Conservation (phyloP, 2,329 filamentous ascomycete genomes). For the Endothia cerciana region DNA sequence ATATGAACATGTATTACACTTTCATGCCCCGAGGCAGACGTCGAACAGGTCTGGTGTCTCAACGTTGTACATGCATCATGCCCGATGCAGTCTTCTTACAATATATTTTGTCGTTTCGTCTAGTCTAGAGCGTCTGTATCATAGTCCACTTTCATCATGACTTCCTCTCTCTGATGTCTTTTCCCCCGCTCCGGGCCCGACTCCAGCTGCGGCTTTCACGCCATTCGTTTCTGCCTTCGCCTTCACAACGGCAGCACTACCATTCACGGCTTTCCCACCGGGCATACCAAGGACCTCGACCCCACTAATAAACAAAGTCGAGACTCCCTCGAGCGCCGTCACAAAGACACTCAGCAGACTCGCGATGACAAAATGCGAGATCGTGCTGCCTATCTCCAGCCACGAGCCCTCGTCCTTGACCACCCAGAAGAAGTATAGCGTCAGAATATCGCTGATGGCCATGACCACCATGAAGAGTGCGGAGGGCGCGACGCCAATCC, state of each 20-base stretch:
- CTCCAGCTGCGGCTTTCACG: neutral
- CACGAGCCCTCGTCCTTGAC: conserved; percentile 96
- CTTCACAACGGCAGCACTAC: neutral
- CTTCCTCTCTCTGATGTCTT: conserved; percentile 9
- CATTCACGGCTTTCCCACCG: conserved; percentile 7
- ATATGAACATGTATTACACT: neutral
- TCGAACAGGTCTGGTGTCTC: neutral
- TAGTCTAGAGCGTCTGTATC: neutral
- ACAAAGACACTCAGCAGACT: conserved; percentile 91
- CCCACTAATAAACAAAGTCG: conserved; percentile 79
- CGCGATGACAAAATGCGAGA: conserved; percentile 93
- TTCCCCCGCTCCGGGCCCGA: neutral
- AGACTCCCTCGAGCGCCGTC: conserved; percentile 81
- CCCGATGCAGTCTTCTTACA: neutral
- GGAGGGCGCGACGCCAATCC: conserved; percentile 81
- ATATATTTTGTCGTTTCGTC: neutral
- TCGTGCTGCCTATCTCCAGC: conserved; percentile 96
- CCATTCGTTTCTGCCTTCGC: conserved; percentile 10
- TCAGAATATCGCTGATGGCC: conserved; percentile 87
- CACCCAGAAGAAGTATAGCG: conserved; percentile 96
- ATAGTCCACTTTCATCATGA: neutral
- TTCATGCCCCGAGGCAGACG: neutral
- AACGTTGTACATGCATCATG: neutral
- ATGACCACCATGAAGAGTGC: conserved; percentile 95
- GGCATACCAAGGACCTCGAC: conserved; percentile 54